Evolutionary conservation across 2,329 filamentous ascomycete species (phyloP), one percentile per base, ranked within the genome.

Genomic region (Colletotrichum kahawae): DNA sequence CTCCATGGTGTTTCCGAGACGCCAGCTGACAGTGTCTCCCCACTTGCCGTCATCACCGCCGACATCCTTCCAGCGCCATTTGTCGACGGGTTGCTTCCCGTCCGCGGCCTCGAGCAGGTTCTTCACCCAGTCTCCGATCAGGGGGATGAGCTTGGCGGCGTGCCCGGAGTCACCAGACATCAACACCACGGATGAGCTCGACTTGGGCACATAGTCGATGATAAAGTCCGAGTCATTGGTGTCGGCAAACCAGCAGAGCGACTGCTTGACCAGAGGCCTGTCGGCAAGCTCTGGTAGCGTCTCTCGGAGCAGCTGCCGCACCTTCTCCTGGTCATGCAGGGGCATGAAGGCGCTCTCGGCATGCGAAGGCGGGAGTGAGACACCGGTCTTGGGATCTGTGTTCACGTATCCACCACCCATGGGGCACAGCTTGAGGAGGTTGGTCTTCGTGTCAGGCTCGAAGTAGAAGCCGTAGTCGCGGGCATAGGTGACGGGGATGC

Each of bases 381-480:
- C 27, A 80, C 87, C 60, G 7, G 70, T 69, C 62, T 81, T 62
- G 1, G 79, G 74, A 21, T 79, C 67, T 7, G 79, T 83, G 74
- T 90, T 88, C 14, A 88, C 88, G 77, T 91, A 91, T 0, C 91
- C 92, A 1, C 87, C 89, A 3, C 90, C 90, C 80, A 89, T 86
- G 0, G 90, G 90, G 77, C 90, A 92, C 12, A 93, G 79, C 82
- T 93, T 93, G 57, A 93, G 82, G 6, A 92, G 80, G 27, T 87
- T 87, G 0, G 90, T 92, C 75, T 86, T 85, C 0, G 86, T 88
- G 77, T 93, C 91, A 0, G 92, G 91, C 80, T 93, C 92, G 72
- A 93, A 93, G 82, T 92, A 91, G 84, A 93, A 93, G 0, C 91
- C 91, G 0, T 93, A 82, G 75, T 93, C 91, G 3, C 91, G 87